Base-by-base conservation (phyloP, 2,329 filamentous ascomycete genomes). In the Sclerotiophoma versabilis region DNA sequence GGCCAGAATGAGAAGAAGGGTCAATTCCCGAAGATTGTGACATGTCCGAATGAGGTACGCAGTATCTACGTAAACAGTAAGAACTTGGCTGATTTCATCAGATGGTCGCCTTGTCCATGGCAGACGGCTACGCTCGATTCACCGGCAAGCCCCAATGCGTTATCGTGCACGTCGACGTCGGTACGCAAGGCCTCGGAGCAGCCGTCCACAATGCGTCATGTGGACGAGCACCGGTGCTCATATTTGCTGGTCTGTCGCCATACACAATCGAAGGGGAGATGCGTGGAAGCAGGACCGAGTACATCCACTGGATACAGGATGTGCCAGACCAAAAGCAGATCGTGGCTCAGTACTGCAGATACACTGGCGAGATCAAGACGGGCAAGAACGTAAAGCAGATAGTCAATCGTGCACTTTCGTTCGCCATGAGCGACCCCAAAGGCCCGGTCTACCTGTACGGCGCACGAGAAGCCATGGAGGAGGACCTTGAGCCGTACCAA, bases 351-450 rank as follows among this genome's bases (percentile, higher is more conserved):
- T 96, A 96, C 75, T 96, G 92, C 72, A 84, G 92, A 9, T 96
- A 95, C 68, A 79, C 87, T 0, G 91, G 83, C 3, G 92, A 96
- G 77, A 87, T 96, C 74, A 93, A 92, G 77, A 88, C 89, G 2
- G 91, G 91, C 14, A 84, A 84, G 69, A 96, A 96, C 67, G 85
- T 96, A 56, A 96, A 96, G 80, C 91, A 96, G 77, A 87, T 96
- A 77, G 90, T 96, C 56, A 92, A 92, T 69, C 87, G 92, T 1
- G 92, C 92, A 0, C 74, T 96, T 50, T 90, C 91, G 63, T 96
- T 95, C 68, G 91, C 92, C 0, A 89, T 79, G 41, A 91, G 87
- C 23, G 88, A 88, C 47, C 92, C 92, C 0, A 83, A 87, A 58
- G 92, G 92, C 0, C 92, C 92, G 0, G 90, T 92, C 0, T 96